A percentile compares a stretch with the other conserved stretches of the same genome.
These are phyloP conservation scores for Kockiozyma suomiensis DNA, from an alignment of 805 yeast genomes.

Conservation along the genomic window DNA sequence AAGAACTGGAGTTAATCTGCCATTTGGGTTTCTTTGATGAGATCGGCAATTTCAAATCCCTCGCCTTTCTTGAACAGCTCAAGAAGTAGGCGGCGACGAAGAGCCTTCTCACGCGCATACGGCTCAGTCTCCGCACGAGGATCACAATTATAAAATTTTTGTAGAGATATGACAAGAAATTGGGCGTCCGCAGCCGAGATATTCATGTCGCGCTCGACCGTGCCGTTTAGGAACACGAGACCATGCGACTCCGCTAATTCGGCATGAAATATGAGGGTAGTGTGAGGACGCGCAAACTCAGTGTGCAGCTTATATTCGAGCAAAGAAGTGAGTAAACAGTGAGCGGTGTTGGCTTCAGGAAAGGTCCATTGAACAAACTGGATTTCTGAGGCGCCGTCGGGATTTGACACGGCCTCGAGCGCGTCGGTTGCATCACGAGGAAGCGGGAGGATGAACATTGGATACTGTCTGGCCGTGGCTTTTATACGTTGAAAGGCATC, in stretches of 20 bases:
- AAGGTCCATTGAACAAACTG: conserved; percentile 94
- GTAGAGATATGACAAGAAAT: conserved; percentile 70
- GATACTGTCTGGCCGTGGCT: conserved; percentile 68
- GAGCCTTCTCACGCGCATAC: conserved; percentile 54
- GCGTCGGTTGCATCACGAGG: conserved; percentile 55
- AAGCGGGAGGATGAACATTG: conserved; percentile 85
- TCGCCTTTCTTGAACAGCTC: conserved; percentile 71
- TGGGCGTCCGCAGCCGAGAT: conserved; percentile 77
- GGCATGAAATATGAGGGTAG: conserved; percentile 83
- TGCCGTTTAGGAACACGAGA: conserved; percentile 82
- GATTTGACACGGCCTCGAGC: conserved; percentile 7
- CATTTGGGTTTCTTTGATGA: conserved; percentile 74
- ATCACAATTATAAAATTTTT: conserved; percentile 62
- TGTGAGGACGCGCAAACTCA: conserved; percentile 94
- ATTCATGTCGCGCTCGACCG: conserved; percentile 65
- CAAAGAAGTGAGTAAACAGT: conserved; percentile 86
- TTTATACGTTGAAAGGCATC: conserved; percentile 65
- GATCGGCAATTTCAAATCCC: conserved; percentile 63
- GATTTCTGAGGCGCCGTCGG: conserved; percentile 59
- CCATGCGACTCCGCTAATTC: conserved; percentile 64
- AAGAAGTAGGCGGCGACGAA: conserved; percentile 51
- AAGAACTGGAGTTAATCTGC: conserved; percentile 50
- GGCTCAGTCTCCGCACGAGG: conserved; percentile 55
- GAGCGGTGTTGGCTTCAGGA: conserved; percentile 79
- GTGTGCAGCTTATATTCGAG: conserved; percentile 89